phyloP scores from a whole-genome alignment of 202 grass and related monocot genomes.

The Panicum hallii region DNA sequence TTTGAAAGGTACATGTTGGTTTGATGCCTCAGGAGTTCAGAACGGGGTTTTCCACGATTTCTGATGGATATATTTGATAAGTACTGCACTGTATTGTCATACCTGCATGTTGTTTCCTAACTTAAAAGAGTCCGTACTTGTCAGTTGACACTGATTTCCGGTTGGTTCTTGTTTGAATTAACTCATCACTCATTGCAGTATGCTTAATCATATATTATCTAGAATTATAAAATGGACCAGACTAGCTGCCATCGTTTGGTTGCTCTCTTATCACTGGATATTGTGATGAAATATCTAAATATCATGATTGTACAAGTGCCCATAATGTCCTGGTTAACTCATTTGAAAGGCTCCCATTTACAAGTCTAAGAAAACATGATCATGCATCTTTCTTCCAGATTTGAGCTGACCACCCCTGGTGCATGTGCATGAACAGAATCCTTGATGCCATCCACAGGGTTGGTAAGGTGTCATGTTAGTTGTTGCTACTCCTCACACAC shows the following conservation, averaged over 20 bases:
- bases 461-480: conserved; percentile 43
- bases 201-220: background rate
- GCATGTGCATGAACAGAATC: conserved; percentile 37
- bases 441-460: conserved; percentile 23
- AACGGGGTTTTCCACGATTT: background rate
- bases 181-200: background rate
- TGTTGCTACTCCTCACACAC: conserved; percentile 31
- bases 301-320: background rate
- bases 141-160: background rate
- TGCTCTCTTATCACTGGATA: background rate
- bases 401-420: background rate
- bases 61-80: background rate
- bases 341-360: background rate
- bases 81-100: background rate
- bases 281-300: background rate
- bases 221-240: background rate
- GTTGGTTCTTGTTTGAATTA: background rate
- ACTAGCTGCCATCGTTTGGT: background rate
- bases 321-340: background rate
- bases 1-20: conserved; percentile 6
- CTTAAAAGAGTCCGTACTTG: background rate
- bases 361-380: background rate
- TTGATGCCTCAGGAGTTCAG: background rate
- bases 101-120: background rate
- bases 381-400: background rate